Percentiles rank a stretch among this genome's conserved stretches.
Evolutionary conservation across 192 early-diverging fungal species (phyloP).

Genomic region (Ramicandelaber brevisporus): DNA sequence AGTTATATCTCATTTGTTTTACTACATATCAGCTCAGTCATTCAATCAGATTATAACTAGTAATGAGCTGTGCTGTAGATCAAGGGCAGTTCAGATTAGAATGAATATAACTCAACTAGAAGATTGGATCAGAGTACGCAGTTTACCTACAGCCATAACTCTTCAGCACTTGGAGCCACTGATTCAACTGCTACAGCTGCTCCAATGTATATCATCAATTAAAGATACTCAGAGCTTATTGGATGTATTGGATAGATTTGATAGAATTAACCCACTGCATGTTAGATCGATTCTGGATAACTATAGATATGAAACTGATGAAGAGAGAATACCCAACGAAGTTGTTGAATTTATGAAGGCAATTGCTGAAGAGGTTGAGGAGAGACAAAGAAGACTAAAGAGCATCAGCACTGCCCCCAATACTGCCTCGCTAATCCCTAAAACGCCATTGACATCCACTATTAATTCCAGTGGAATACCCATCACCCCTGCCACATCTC

Average conservation of each 20-base stretch:
- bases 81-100: slow-evolving; percentile 57
- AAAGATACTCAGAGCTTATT: slow-evolving; percentile 44
- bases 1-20: slow-evolving; percentile 66
- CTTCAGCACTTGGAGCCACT: slow-evolving; percentile 13
- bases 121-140: slow-evolving; percentile 57
- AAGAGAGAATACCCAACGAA: slow-evolving; percentile 39
- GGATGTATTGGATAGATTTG: slow-evolving; percentile 37
- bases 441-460: too few relatives aligned
- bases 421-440: too few relatives aligned
- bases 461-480: too few relatives aligned
- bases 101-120: slow-evolving; percentile 58
- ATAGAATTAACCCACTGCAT: slow-evolving; percentile 41
- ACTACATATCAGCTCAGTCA: slow-evolving; percentile 44
- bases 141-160: slow-evolving; percentile 6
- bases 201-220: slow-evolving; percentile 55
- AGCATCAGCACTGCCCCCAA: too few relatives aligned
- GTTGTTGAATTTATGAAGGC: slow-evolving; percentile 49
- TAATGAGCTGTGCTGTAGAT: slow-evolving; percentile 45
- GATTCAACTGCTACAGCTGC: slow-evolving; percentile 54
- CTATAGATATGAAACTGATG: slow-evolving; percentile 79
- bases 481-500: too few relatives aligned
- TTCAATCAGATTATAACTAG: slow-evolving; percentile 70
- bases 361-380: slow-evolving; percentile 40
- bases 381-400: too few relatives aligned
- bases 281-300: slow-evolving; percentile 38